Percentiles rank a stretch among this genome's conserved stretches.
Conservation (phyloP, 129 eudicot genomes). For the Deinandra increscens region DNA sequence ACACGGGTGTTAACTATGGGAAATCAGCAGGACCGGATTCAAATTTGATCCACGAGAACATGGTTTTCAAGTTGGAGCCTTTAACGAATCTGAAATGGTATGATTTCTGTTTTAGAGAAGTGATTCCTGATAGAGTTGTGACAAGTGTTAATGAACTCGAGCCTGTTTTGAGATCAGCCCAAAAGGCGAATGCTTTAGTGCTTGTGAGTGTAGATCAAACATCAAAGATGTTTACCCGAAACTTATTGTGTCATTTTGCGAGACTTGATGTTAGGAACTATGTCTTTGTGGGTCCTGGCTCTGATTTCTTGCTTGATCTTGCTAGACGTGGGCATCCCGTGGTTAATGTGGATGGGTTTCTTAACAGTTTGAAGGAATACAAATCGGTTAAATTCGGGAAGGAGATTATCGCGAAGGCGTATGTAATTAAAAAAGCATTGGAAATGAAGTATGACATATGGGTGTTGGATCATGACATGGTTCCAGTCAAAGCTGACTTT, state of each 20-base stretch:
- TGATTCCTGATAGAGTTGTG: constrained; percentile 55
- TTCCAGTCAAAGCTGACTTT: constrained; percentile 45
- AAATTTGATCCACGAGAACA: constrained; percentile 41
- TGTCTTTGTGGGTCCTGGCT: constrained; percentile 49
- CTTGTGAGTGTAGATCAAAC: constrained; percentile 48
- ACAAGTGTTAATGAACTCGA: constrained; percentile 46
- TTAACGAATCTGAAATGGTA: constrained; percentile 76
- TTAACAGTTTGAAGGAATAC: constrained; percentile 30
- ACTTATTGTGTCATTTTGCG: constrained; percentile 84
- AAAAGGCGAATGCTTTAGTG: constrained; percentile 48
- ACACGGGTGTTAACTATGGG: constrained; percentile 89
- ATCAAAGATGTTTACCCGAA: constrained; percentile 43
- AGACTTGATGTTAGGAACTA: constrained; percentile 60
- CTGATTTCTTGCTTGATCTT: constrained; percentile 62
- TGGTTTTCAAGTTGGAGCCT: constrained; percentile 48
- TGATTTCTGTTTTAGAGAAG: constrained; percentile 81
- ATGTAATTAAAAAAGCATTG: constrained; percentile 47
- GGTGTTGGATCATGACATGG: constrained; percentile 49
- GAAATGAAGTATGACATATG: constrained; percentile 52
- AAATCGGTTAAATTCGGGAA: constrained; percentile 31
- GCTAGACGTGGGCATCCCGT: constrained; percentile 83
- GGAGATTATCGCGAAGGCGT: constrained; percentile 51
- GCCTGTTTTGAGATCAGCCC: constrained; percentile 42
- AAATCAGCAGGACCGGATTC: constrained; percentile 98
- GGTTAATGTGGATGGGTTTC: constrained; percentile 47